Evolutionary conservation across 176 grass and related monocot species (phyloP).

Genomic region (Tuctoria greenei): DNA sequence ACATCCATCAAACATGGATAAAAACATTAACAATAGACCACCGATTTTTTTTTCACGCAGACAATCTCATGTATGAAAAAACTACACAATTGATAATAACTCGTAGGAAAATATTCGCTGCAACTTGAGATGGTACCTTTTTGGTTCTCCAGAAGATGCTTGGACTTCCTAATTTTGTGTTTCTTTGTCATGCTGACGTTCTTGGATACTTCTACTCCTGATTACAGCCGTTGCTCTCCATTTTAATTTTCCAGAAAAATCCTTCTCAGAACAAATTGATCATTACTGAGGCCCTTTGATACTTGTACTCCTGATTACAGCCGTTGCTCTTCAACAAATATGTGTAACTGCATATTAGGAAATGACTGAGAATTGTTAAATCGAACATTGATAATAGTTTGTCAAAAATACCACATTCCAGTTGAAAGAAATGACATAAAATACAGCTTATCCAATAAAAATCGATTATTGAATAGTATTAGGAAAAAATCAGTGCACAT

Average conservation of each 20-base stretch:
- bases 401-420: background rate
- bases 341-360: background rate
- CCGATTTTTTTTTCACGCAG: background rate
- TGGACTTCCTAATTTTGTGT: slow-evolving; percentile 57
- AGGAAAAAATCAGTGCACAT: background rate
- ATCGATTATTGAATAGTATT: background rate
- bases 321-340: slow-evolving; percentile 12
- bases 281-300: background rate
- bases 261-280: slow-evolving; percentile 28
- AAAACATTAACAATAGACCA: background rate
- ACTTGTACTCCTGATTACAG: slow-evolving; percentile 1
- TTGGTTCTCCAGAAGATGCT: slow-evolving; percentile 66
- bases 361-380: background rate
- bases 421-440: background rate
- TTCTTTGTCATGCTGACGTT: slow-evolving; percentile 58
- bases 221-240: too few species aligned
- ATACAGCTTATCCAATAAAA: background rate
- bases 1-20: too few species aligned
- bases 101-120: background rate
- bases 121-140: slow-evolving; percentile 51
- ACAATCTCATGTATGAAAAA: background rate
- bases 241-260: slow-evolving; percentile 3
- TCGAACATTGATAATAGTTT: background rate
- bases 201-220: background rate
- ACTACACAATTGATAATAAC: slow-evolving; percentile 4